Base-by-base conservation (phyloP, 805 yeast species). In the Saccharomycopsis malanga region DNA sequence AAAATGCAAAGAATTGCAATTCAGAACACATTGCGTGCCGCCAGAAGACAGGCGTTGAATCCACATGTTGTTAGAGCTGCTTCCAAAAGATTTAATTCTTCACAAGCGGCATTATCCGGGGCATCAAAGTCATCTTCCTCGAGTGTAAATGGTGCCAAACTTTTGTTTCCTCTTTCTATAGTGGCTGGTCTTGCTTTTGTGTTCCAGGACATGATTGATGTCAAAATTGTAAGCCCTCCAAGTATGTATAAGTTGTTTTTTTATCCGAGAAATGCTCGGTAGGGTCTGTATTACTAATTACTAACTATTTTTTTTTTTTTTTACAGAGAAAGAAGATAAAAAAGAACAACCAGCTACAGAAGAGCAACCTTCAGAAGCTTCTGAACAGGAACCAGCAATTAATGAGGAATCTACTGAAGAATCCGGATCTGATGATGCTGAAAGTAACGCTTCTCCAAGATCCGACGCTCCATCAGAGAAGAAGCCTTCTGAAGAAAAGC, bases 141-240 rank as follows among this genome's bases (percentile, higher is more conserved):
- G 7, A 12, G 18, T n/a, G 36, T 7, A 5, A 18, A 7, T 12
- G 36, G 17, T n/a, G 12, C 5, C 18, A 32, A 32, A 32, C n/a
- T 35, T 10, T 44, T 49, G 32, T 39, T 44, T 3, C 52, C 52
- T 23, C n/a, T 45, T 14, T 25, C 46, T 12, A 34, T 41, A n/a
- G 42, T 38, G 9, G 38, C 22, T 6, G 52, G 43, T 17, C 22
- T 41, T 15, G 37, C 42, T 10, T 27, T 36, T 12, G 25, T 25
- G 18, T 49, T 45, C 40, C 39, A 34, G 14, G 49, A 49, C 21
- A 42, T 35, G 35, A 17, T 49, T 7, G 18, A 34, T 20, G 24
- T 2, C 39, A 44, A 30, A 34, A 30, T n/a, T 29, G 34, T 4
- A 25, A 24, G 10, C 3, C 29, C 29, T 30, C 44, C 9, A 44